These are phyloP conservation scores for Geotrichum restrictum DNA, from an alignment of 1,139 yeast genomes.

Conservation along the genomic window DNA sequence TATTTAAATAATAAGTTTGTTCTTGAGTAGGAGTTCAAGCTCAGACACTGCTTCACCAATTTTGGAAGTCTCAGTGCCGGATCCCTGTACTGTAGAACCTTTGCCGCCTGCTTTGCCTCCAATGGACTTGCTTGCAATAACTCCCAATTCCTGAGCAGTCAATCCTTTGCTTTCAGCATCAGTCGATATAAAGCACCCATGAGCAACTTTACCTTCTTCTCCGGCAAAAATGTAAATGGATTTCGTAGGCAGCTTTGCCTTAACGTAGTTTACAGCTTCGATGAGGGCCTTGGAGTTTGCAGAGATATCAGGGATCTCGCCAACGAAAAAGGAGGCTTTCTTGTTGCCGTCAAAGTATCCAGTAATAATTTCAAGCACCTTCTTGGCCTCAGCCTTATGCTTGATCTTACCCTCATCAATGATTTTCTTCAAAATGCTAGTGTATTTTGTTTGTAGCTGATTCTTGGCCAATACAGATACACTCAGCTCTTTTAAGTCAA, in stretches of 20 bases:
- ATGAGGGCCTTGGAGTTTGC: slow-evolving; percentile 93
- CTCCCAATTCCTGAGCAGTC: slow-evolving; percentile 71
- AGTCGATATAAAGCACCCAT: slow-evolving; percentile 84
- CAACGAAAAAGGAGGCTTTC: slow-evolving; percentile 54
- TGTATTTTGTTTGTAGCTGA: slow-evolving; percentile 67
- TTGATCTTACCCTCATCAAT: slow-evolving; percentile 82
- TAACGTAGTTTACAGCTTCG: slow-evolving; percentile 82
- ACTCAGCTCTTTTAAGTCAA: slow-evolving; percentile 71
- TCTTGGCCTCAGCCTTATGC: slow-evolving; percentile 84
- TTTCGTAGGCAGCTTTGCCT: slow-evolving; percentile 70
- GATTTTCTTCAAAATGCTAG: slow-evolving; percentile 74
- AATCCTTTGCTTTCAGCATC: slow-evolving; percentile 68
- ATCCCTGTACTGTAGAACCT: slow-evolving; percentile 94
- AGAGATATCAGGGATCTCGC: slow-evolving; percentile 55
- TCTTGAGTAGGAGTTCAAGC: slow-evolving; percentile 55
- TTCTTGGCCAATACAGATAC: slow-evolving; percentile 81
- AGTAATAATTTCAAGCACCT: slow-evolving; percentile 74
- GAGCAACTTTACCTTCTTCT: slow-evolving; percentile 76
- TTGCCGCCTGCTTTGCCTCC: slow-evolving; percentile 99
- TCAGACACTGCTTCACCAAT: slow-evolving; percentile 69
- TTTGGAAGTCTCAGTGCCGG: slow-evolving; percentile 78
- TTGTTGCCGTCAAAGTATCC: slow-evolving; percentile 53
- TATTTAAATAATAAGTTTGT: slow-evolving; percentile 39
- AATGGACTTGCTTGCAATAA: slow-evolving; percentile 61
- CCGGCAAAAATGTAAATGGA: slow-evolving; percentile 83